Percentiles rank a stretch among this genome's conserved stretches.
phyloP scores from a whole-genome alignment of 2,329 filamentous ascomycete genomes.

The Lecanicillium sp. region DNA sequence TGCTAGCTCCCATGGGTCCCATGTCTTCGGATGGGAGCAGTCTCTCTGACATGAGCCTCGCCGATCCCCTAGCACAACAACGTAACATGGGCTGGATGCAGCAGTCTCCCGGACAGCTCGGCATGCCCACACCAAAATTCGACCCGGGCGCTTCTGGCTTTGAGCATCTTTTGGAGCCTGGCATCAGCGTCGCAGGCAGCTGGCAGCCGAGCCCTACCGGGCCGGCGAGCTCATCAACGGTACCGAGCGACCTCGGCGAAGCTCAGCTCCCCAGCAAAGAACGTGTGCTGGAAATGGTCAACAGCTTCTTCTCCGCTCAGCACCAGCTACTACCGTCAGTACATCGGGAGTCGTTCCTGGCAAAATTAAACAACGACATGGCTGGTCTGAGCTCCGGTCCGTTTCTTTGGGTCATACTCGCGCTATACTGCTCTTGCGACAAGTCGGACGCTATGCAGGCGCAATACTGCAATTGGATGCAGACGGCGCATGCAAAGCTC shows the following conservation, averaged over 20 bases:
- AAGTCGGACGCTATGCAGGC: not conserved
- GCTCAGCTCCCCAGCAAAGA: not conserved
- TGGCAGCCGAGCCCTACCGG: not conserved
- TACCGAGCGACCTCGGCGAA: not conserved
- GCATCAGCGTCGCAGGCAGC: not conserved
- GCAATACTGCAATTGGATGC: not conserved
- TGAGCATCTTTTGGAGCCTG: not conserved
- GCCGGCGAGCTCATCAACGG: not conserved
- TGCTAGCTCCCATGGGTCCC: no score
- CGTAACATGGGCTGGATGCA: not conserved
- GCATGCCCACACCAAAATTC: not conserved
- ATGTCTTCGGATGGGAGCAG: not conserved
- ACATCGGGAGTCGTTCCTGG: not conserved
- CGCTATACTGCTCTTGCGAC: not conserved
- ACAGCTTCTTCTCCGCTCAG: not conserved
- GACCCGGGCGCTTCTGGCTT: not conserved
- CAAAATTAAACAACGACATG: not conserved
- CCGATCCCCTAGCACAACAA: not conserved
- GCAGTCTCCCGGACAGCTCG: not conserved
- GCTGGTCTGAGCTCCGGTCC: not conserved
- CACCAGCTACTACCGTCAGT: not conserved
- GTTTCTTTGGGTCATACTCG: not conserved
- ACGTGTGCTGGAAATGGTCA: not conserved
- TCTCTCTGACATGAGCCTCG: not conserved
- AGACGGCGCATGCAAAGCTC: not conserved